A percentile compares a stretch with the other conserved stretches of the same genome.
Conservation (phyloP, 2,329 filamentous ascomycete genomes). For the Cytospora mali region DNA sequence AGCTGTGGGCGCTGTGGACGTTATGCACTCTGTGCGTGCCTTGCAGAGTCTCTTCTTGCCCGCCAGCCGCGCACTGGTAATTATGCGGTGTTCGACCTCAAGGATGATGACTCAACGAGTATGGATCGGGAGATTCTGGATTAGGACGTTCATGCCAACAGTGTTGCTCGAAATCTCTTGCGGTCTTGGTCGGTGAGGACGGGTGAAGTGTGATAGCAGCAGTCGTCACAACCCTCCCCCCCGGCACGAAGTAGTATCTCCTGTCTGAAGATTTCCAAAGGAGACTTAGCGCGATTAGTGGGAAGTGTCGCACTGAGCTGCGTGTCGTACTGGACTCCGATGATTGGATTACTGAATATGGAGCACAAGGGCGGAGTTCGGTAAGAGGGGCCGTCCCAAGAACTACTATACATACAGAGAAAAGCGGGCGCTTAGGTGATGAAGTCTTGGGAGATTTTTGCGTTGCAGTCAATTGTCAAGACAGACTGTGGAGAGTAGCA, state of each 20-base stretch:
- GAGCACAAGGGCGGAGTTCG: conserved; percentile 20
- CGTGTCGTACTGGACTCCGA: conserved; percentile 8
- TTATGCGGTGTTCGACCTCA: not conserved
- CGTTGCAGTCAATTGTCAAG: conserved; percentile 7
- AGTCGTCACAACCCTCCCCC: not conserved
- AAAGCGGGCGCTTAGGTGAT: not conserved
- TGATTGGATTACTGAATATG: not conserved
- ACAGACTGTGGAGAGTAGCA: not conserved
- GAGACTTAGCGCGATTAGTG: not conserved
- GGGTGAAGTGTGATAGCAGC: not conserved
- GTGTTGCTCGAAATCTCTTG: not conserved
- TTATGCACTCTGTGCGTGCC: conserved; percentile 5
- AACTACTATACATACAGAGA: not conserved
- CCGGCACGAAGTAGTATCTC: not conserved
- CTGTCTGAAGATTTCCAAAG: not conserved
- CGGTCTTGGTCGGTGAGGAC: not conserved
- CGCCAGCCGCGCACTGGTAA: not conserved
- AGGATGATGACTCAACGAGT: not conserved
- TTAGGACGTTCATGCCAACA: not conserved
- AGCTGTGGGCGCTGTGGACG: conserved; percentile 10
- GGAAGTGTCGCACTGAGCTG: not conserved
- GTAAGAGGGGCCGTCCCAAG: conserved; percentile 26
- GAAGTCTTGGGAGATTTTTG: not conserved
- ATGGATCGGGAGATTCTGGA: not conserved
- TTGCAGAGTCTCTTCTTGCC: not conserved